Conservation (phyloP, 345 rosid genomes). For the Eucalyptus erythrocorys region DNA sequence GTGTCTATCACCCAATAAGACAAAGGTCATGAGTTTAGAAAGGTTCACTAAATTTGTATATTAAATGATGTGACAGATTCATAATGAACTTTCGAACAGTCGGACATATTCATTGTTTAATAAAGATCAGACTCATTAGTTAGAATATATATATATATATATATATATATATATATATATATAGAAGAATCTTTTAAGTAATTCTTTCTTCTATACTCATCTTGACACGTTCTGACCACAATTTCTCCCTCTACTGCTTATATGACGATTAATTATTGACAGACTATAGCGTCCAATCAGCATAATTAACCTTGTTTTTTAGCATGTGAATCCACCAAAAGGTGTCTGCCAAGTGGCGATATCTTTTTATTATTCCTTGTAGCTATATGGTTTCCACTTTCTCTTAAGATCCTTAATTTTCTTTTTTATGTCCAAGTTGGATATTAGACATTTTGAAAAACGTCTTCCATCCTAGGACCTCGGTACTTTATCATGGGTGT, state of each 20-base stretch:
- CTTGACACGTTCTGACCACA: background rate
- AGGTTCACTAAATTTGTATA: background rate
- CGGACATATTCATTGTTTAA: background rate
- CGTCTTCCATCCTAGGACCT: too few species aligned
- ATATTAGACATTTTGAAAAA: background rate
- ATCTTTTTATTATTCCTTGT: background rate
- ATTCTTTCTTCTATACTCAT: background rate
- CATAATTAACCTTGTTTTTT: background rate
- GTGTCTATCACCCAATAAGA: background rate
- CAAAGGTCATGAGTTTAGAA: background rate
- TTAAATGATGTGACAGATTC: background rate
- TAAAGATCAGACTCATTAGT: background rate
- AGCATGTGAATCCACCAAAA: background rate
- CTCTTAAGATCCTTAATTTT: background rate
- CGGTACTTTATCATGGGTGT: too few species aligned
- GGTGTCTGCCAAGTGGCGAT: background rate
- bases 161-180: too few species aligned
- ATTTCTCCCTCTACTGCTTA: background rate
- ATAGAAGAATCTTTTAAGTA: background rate
- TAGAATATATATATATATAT: background rate
- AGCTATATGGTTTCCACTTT: background rate
- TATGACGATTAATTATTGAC: background rate
- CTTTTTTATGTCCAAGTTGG: background rate
- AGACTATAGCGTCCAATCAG: background rate
- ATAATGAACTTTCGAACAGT: background rate